Evolutionary conservation across 306 rosid genomes (phyloP), one percentile per base, ranked within the genome.

Genomic region (Neltuma alba): DNA sequence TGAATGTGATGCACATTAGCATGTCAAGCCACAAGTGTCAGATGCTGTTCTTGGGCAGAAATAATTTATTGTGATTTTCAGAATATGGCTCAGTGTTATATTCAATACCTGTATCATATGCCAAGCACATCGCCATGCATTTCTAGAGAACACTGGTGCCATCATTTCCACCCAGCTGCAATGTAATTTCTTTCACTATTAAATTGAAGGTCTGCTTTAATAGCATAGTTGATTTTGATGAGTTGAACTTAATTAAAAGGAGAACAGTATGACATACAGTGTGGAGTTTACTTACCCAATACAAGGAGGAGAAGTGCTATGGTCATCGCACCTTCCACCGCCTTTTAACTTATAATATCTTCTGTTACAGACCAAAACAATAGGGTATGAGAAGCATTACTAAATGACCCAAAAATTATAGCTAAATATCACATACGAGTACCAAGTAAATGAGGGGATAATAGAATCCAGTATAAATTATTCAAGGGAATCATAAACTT

Each of bases 131-230:
- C 44, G 84, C 98, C 98, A 94, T 58, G 97, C 89, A 18, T 75
- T 85, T 76, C 82, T 90, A 48, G 98, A 87, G 79, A 94, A 92
- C 83, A 94, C 98, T 1, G 98, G 98, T 45, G 97, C 98, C 98
- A 94, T 94, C 97, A 92, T 92, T 89, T 94, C 98, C 83, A 94
- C 98, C 97, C 97, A 94, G 73, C 98, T 94, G 88, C 63, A 70
- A 82, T 70, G 76, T 31, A 73, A 76, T 34, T 80, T 78, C 52
- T 57, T 82, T 69, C 75, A 62, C 65, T 37, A 72, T 37, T 77
- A 81, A 72, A 79, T 63, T 55, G 23, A 69, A 73, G 50, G 38
- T 42, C 76, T 15, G 42, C 21, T 83, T 80, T 76, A 47, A 50
- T 33, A 21, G 62, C 79, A 68, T 37, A 63, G 41, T 14, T 55